phyloP scores from a whole-genome alignment of 2,329 filamentous ascomycete genomes.

The Myriosclerotinia curreyana region DNA sequence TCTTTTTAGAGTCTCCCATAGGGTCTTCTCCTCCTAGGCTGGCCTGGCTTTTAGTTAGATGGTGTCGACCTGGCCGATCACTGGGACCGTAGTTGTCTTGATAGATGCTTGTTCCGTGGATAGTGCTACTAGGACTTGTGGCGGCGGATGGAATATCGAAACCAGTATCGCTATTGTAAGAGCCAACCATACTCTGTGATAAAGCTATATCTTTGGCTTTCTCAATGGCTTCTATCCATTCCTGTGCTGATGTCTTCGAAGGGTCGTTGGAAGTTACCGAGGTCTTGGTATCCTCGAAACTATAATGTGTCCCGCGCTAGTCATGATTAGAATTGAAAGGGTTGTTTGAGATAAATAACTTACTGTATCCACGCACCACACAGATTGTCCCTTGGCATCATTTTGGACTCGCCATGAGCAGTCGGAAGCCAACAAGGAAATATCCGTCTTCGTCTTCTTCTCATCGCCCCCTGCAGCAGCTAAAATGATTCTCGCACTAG shows the following conservation, averaged over 20 bases:
- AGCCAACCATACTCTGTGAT: slow-evolving; percentile 64
- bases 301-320: slow-evolving; percentile 79
- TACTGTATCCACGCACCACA: slow-evolving; percentile 93
- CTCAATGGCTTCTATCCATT: slow-evolving; percentile 90
- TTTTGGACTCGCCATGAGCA: slow-evolving; percentile 75
- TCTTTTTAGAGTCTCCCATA: slow-evolving; percentile 44
- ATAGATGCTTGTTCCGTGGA: slow-evolving; percentile 57
- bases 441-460: slow-evolving; percentile 90
- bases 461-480: slow-evolving; percentile 91
- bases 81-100: slow-evolving; percentile 50
- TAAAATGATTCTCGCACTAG: slow-evolving; percentile 82
- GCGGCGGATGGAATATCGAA: slow-evolving; percentile 70
- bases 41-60: slow-evolving; percentile 58
- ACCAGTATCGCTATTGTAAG: slow-evolving; percentile 64
- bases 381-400: slow-evolving; percentile 81
- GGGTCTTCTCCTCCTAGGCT: slow-evolving; percentile 46
- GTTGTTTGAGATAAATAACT: slow-evolving; percentile 41
- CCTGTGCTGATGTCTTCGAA: slow-evolving; percentile 69
- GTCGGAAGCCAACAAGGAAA: slow-evolving; percentile 75
- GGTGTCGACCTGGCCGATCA: slow-evolving; percentile 55
- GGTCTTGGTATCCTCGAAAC: slow-evolving; percentile 89
- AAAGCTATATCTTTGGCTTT: slow-evolving; percentile 80
- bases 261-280: slow-evolving; percentile 57
- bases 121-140: slow-evolving; percentile 71
- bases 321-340: slow-evolving; percentile 25